Conservation (phyloP, 2,329 filamentous ascomycete genomes). For the Stemphylium lycopersici region DNA sequence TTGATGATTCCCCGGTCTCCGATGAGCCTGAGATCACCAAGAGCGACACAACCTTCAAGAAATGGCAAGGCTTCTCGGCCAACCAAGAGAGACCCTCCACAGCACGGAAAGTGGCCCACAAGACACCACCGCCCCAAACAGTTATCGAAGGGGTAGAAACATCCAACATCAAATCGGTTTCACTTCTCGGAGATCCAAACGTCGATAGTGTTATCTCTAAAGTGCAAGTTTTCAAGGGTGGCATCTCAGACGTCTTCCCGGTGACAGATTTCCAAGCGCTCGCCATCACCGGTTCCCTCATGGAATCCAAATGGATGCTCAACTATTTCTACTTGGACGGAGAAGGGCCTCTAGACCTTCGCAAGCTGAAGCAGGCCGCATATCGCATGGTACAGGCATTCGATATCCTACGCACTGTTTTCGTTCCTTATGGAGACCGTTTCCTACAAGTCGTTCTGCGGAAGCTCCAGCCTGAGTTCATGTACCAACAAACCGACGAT, state of each 20-base stretch:
- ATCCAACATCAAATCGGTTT: conserved; percentile 30
- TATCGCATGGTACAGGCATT: conserved; percentile 42
- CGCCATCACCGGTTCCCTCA: conserved; percentile 41
- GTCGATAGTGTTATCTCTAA: conserved; percentile 46
- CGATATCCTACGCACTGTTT: conserved; percentile 45
- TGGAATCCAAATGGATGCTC: conserved; percentile 45
- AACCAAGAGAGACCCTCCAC: conserved; percentile 15
- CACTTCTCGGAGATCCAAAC: conserved; percentile 41
- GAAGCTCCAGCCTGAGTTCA: conserved; percentile 41
- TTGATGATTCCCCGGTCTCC: conserved; percentile 10
- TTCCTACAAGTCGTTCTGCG: conserved; percentile 44
- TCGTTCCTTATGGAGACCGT: conserved; percentile 42
- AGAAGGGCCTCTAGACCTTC: conserved; percentile 37
- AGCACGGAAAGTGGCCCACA: conserved; percentile 19
- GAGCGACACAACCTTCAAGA: conserved; percentile 31
- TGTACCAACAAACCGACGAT: conserved; percentile 38
- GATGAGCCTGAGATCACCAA: conserved; percentile 15
- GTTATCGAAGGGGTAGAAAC: conserved; percentile 34
- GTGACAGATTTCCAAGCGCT: conserved; percentile 45
- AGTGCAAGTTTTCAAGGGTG: conserved; percentile 44
- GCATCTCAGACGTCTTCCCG: conserved; percentile 42
- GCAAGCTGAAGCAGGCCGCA: conserved; percentile 39
- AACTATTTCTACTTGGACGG: conserved; percentile 46
- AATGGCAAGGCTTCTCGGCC: conserved; percentile 32
- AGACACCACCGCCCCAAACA: conserved; percentile 30